Base-by-base conservation (phyloP, 768 basidiomycete species). In the Boletales sp. region DNA sequence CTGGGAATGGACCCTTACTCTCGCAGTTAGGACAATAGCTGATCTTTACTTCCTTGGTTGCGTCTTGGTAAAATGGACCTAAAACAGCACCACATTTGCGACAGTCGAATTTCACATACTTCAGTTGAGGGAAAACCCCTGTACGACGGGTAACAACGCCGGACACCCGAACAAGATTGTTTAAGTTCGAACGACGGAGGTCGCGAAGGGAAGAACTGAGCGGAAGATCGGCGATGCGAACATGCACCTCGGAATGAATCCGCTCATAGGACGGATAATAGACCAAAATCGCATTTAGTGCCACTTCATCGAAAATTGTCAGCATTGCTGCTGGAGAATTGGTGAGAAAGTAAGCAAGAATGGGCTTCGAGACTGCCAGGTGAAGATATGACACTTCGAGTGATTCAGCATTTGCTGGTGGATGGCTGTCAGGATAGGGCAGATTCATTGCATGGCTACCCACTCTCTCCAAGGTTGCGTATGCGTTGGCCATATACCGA, bases 91-190 rank as follows among this genome's bases (percentile, higher is more conserved):
- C 87, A 60, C 96, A 99, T 67, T 95, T 97, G 48, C 80, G 80
- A 70, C 96, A 99, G 67, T 98, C 93, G 61, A 99, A 99, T 67
- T 97, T 98, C 68, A 99, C 94, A 63, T 97, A 96, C 73, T 99
- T 98, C 52, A 99, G 74, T 68, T 99, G 96, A n/a, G 96, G 96
- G 70, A 98, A 98, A 10, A 99, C 94, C 10, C 96, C 95, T 9
- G 86, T 92, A 35, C 96, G 80, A 50, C 96, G 77, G 2, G 96
- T 99, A 40, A 99, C 96, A 15, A 99, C 96, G 12, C 96, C 96
- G 8, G 87, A 83, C 8, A 99, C 89, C 34, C 96, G 87, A 31
- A 99, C 94, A 38, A 99, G 86, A 57, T 90, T 93, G 74, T 98
- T 97, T 43, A 98, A 78, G 63, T 98, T 87, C 36, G 82, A 79